Conservation (phyloP, 768 basidiomycete genomes). For the Pleurotus sapidus region DNA sequence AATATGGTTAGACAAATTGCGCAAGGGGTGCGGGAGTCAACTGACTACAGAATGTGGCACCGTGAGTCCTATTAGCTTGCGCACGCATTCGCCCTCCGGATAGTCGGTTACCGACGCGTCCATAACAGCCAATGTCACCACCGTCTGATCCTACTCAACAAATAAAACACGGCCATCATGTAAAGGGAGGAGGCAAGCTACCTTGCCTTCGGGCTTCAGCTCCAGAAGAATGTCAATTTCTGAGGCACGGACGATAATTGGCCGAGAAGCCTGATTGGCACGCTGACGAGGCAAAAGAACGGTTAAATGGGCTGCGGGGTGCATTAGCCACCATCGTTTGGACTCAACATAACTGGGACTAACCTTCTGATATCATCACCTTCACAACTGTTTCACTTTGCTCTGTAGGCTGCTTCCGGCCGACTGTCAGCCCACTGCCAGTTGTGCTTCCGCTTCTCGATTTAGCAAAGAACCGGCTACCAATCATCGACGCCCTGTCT, state of each 20-base stretch:
- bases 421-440: constrained; percentile 30
- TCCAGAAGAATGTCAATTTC: constrained; percentile 66
- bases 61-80: constrained; percentile 53
- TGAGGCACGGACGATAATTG: constrained; percentile 58
- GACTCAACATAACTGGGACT: not conserved
- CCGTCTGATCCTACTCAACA: constrained; percentile 61
- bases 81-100: constrained; percentile 26
- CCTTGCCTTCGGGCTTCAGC: constrained; percentile 70
- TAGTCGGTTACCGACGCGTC: constrained; percentile 57
- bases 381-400: constrained; percentile 48
- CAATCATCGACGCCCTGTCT: constrained; percentile 66
- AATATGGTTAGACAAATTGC: constrained; percentile 1
- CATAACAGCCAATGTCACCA: constrained; percentile 60
- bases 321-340: not conserved
- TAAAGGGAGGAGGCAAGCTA: constrained; percentile 23
- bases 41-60: constrained; percentile 58
- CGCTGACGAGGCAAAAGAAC: constrained; percentile 48
- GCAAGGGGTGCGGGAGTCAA: constrained; percentile 5
- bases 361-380: constrained; percentile 43
- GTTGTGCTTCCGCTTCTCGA: constrained; percentile 42
- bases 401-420: constrained; percentile 14
- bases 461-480: constrained; percentile 72
- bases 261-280: constrained; percentile 25
- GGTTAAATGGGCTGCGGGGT: constrained; percentile 26
- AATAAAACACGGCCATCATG: constrained; percentile 7